Evolutionary conservation across 805 yeast species (phyloP), one percentile per base, ranked within the genome.

Genomic region (Candida ulmi): DNA sequence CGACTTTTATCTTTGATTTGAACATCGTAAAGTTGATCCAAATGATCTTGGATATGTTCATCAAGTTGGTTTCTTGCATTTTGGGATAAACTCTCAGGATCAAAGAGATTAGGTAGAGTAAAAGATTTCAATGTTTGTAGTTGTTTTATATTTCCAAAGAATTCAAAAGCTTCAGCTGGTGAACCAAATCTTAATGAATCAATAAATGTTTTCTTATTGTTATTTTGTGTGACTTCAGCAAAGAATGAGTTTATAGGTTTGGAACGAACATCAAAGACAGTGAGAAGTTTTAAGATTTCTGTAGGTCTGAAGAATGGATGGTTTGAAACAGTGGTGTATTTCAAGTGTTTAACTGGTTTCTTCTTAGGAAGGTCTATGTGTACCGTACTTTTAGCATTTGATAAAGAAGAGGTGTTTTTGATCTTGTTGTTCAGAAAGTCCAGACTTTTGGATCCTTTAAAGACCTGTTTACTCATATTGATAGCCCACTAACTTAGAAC

Each of bases 381-480:
- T 5, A 11, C 18, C 17, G 25, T 18, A 8, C 26, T 4, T 5
- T 17, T 17, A 8, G 25, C 34, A 3, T 16, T n/a, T 17, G 11
- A 7, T 18, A 31, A 3, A 4, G 8, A 5, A 8, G 30, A 28
- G 2, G 36, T 16, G 11, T 41, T 25, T 21, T 43, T 43, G 7
- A 36, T 18, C 16, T 32, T 26, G 24, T 43, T 41, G 19, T 31
- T 38, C 9, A 43, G 26, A 21, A 43, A 43, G 29, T 43, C 47
- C 9, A 43, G 34, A 4, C 45, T 41, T 12, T 34, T 33, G 6
- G 42, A 35, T 11, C 47, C 45, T 16, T 28, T 39, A 18, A 35
- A 38, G n/a, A 43, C 47, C 27, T 33, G 41, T 28, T 43, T 21
- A 9, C 24, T 44, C 5, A 34, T 24, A 2, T 27, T 36, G n/a